phyloP scores from a whole-genome alignment of 331 rosid genomes.

The Stylosanthes scabra region DNA sequence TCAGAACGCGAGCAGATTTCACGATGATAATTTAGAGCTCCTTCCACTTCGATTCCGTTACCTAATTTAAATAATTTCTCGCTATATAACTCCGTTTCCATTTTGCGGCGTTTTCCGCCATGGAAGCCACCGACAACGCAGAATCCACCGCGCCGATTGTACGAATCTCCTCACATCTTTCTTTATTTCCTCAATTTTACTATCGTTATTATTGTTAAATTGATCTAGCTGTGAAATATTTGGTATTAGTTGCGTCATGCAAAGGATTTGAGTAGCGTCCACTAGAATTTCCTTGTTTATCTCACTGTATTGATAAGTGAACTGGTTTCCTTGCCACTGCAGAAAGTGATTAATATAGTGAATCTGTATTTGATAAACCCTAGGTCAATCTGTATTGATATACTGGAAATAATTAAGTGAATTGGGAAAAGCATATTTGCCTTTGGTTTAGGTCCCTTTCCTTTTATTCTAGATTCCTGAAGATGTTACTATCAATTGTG shows the following conservation, averaged over 20 bases:
- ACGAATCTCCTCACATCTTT: background rate
- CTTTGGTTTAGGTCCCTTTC: background rate
- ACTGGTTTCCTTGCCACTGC: background rate
- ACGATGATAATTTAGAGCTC: background rate
- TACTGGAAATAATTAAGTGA: background rate
- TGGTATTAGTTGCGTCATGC: background rate
- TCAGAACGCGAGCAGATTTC: too few species aligned
- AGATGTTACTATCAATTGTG: slow-evolving; percentile 17
- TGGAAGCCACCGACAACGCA: slow-evolving; percentile 41
- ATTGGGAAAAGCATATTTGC: background rate
- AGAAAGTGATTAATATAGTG: background rate
- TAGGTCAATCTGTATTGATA: background rate
- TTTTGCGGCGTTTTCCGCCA: slow-evolving; percentile 35
- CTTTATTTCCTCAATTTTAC: background rate
- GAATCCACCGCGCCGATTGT: slow-evolving; percentile 38
- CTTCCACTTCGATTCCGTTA: background rate
- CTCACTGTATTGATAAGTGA: background rate
- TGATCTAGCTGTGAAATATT: background rate
- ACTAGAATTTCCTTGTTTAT: slow-evolving; percentile 2
- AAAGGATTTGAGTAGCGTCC: slow-evolving; percentile 1
- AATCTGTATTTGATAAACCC: slow-evolving; percentile 5
- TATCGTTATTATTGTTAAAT: background rate
- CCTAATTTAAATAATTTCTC: slow-evolving; percentile 7
- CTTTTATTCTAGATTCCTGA: slow-evolving; percentile 15
- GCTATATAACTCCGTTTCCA: slow-evolving; percentile 20